These are phyloP conservation scores for Setaria viridis DNA, from an alignment of 202 grass and related monocot species.

Conservation along the genomic window DNA sequence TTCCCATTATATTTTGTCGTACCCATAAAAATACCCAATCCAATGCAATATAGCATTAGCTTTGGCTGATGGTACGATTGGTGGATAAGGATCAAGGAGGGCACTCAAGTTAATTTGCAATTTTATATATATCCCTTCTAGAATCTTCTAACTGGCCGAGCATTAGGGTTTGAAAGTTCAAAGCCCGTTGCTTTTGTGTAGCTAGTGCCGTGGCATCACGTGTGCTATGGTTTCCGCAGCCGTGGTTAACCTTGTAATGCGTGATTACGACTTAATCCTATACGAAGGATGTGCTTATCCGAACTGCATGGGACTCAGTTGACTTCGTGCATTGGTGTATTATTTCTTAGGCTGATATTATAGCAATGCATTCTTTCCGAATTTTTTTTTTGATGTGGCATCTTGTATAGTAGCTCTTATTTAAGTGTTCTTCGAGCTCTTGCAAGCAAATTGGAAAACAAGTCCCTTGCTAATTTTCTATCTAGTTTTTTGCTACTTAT, in stretches of 20 bases:
- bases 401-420: neutral
- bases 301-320: neutral
- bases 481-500: neutral
- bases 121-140: slow-evolving; percentile 1
- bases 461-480: neutral
- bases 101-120: neutral
- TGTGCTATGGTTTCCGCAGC: slow-evolving; percentile 24
- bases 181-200: slow-evolving; percentile 20
- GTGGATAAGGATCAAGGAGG: slow-evolving; percentile 46
- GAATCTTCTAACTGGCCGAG: slow-evolving; percentile 9
- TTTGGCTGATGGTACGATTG: slow-evolving; percentile 32
- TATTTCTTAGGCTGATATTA: slow-evolving; percentile 17
- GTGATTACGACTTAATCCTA: slow-evolving; percentile 35
- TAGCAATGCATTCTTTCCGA: neutral
- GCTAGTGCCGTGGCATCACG: slow-evolving; percentile 27
- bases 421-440: neutral
- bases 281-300: slow-evolving; percentile 35
- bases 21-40: slow-evolving; percentile 36
- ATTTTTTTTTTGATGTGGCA: neutral
- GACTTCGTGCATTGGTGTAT: neutral
- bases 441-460: neutral
- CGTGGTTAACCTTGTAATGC: slow-evolving; percentile 37
- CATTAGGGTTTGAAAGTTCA: slow-evolving; percentile 46
- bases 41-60: neutral
- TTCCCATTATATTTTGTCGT: slow-evolving; percentile 36